Evolutionary conservation across 805 yeast genomes (phyloP).

Genomic region (Jamesozyma gamospora): DNA sequence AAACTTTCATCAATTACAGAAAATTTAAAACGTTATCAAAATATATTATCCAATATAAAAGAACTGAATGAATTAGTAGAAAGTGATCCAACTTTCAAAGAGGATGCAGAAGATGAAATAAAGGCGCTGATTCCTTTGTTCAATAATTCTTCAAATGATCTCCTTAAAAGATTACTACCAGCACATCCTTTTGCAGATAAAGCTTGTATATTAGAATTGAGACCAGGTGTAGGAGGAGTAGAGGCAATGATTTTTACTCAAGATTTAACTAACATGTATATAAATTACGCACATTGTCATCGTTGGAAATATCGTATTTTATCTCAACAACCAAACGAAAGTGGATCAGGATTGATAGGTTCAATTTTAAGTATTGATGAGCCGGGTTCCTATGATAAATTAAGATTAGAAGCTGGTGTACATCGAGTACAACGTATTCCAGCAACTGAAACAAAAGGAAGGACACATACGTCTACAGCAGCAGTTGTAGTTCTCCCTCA

Average conservation of each 20-base stretch:
- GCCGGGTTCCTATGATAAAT: slow-evolving; percentile 62
- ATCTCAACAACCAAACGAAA: slow-evolving; percentile 44
- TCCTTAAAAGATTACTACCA: slow-evolving; percentile 61
- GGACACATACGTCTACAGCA: slow-evolving; percentile 92
- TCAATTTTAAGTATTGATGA: slow-evolving; percentile 68
- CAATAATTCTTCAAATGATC: slow-evolving; percentile 31
- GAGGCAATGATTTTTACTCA: slow-evolving; percentile 85
- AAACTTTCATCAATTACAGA: slow-evolving; percentile 37
- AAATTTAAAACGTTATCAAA: slow-evolving; percentile 31
- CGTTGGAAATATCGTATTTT: slow-evolving; percentile 60
- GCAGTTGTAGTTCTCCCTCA: slow-evolving; percentile 92
- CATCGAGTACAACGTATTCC: slow-evolving; percentile 95
- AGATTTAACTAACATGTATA: slow-evolving; percentile 75
- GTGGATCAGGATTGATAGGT: slow-evolving; percentile 61
- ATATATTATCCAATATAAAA: slow-evolving; percentile 23
- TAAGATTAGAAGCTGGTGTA: slow-evolving; percentile 87
- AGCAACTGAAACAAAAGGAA: slow-evolving; percentile 83
- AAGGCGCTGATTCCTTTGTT: slow-evolving; percentile 37
- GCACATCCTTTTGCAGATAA: slow-evolving; percentile 65
- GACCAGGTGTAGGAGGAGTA: slow-evolving; percentile 95
- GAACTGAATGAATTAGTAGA: slow-evolving; percentile 29
- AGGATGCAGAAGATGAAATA: slow-evolving; percentile 58
- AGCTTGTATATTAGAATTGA: slow-evolving; percentile 69
- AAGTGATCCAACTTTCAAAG: slow-evolving; percentile 30
- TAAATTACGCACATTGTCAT: slow-evolving; percentile 51